Base-by-base conservation (phyloP, 441 rosid genomes). In the Cnidoscolus chayamansa region DNA sequence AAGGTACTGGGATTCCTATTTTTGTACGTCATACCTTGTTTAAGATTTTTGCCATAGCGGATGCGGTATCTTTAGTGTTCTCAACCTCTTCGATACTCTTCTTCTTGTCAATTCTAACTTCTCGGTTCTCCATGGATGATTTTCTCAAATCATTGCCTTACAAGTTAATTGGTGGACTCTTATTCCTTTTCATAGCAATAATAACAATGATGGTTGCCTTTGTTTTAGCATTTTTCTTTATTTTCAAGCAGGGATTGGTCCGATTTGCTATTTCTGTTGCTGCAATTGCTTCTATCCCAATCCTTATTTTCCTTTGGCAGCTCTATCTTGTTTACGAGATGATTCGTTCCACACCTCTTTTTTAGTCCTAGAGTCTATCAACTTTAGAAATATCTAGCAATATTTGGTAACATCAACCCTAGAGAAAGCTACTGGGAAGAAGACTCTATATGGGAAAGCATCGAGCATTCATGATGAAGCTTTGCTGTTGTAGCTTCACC, bases 1-100 rank as follows among this genome's bases (percentile, higher is more conserved):
- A 68, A 12, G 69, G 62, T 2, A 62, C 31, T 2, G 81, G 81
- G 2, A 49, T 50, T 45, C 83, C 81, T 0, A 17, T 9, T 43
- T 65, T 77, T 10, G 4, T 72, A 2, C 0, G 2, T 0, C 2
- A 49, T 0, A 1, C 1, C 0, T 31, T 35, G 6, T 80, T 77
- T 35, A 74, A 13, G 30, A 1, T 63, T 12, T 77, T 80, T 54
- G 71, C 43, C 0, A 0, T 57, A 19, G 51, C 71, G 35, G 75
- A 73, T 53, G 68, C 69, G 20, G 0, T 68, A n/a, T 77, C 79
- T 0, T 40, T 79, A 53, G 0, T 58, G 12, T 8, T 15, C 10
- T 68, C 82, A 17, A 12, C 35, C 8, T 16, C 25, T 32, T 61
- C 65, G 3, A 2, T 61, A 8, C 6, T 35, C 2, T 32, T 10